Evolutionary conservation across 2,329 filamentous ascomycete species (phyloP), one percentile per base, ranked within the genome.

Genomic region (Dissoconium aciculare): DNA sequence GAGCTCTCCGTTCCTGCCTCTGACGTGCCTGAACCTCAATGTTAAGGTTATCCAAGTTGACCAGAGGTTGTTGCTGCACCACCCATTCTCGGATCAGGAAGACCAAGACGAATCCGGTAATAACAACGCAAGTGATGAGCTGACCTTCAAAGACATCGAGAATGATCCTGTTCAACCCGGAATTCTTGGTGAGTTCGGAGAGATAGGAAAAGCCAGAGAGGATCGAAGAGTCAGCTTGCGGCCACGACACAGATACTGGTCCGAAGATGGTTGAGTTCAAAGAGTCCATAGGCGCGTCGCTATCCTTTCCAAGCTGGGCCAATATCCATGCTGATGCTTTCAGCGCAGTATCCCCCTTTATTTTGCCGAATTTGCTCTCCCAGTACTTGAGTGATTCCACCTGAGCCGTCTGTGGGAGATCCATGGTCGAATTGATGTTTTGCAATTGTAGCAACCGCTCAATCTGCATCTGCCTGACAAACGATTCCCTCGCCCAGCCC

Each of bases 41-140:
- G 15, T 44, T 42, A 8, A 45, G 23, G 4, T 42, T 37, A 15
- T 50, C 44, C 11, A 51, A 33, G 25, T 92, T 91, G 43, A 89
- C 78, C 41, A 85, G 77, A 4, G 87, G 89, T 51, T 98, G 89
- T 53, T 98, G 89, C 53, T 98, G 89, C 6, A 98, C 84, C 30
- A 98, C 89, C 69, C 93, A 98, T 58, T 98, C 89, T 27, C 91
- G 67, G 27, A 98, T 94, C 3, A 98, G 60, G 44, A 98, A 98
- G 25, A 98, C 75, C n/a, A 98, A 62, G 36, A 98, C 94, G 55
- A 95, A 98, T 35, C 78, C 84, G 26, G 93, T 69, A 5, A 98
- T 87, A 30, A 95, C 82, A 8, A 91, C 60, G 4, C 94, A 61
- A 1, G 87, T 98, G 43, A 98, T 93, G 28, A 95, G 71, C 50